A percentile compares a stretch with the other conserved stretches of the same genome.
Evolutionary conservation across 768 basidiomycete genomes (phyloP).

Genomic region (Hericium alpestre): DNA sequence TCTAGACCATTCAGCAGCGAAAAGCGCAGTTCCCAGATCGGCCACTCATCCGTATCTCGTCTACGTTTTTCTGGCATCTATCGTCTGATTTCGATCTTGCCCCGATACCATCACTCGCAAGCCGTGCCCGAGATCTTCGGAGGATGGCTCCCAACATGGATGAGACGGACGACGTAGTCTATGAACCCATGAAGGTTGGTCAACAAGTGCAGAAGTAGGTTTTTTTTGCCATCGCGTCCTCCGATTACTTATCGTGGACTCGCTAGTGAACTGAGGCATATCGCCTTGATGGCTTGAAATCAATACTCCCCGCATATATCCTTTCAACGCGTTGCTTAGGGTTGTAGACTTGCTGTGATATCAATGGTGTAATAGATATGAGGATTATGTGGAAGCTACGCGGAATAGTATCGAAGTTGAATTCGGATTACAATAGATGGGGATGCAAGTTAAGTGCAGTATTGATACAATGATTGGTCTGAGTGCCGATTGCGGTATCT

Average conservation of each 20-base stretch:
- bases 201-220: conserved; percentile 77
- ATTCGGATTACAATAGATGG: conserved; percentile 15
- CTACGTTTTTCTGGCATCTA: conserved; percentile 93
- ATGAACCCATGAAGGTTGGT: conserved; percentile 77
- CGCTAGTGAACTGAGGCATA: conserved; percentile 67
- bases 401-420: conserved; percentile 24
- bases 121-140: conserved; percentile 36
- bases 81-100: conserved; percentile 74
- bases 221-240: neutral
- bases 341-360: neutral
- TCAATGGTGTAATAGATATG: neutral
- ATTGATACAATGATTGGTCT: neutral
- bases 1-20: conserved; percentile 53
- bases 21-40: conserved; percentile 52
- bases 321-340: neutral
- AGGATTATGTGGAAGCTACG: neutral
- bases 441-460: neutral
- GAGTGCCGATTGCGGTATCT: no score
- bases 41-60: conserved; percentile 91
- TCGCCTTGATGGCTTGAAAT: conserved; percentile 67
- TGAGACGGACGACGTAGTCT: conserved; percentile 34
- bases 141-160: conserved; percentile 28
- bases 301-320: neutral
- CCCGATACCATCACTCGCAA: conserved; percentile 45
- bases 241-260: neutral